Conservation (phyloP, 495 filamentous ascomycete species). For the Daldinia concentrica region DNA sequence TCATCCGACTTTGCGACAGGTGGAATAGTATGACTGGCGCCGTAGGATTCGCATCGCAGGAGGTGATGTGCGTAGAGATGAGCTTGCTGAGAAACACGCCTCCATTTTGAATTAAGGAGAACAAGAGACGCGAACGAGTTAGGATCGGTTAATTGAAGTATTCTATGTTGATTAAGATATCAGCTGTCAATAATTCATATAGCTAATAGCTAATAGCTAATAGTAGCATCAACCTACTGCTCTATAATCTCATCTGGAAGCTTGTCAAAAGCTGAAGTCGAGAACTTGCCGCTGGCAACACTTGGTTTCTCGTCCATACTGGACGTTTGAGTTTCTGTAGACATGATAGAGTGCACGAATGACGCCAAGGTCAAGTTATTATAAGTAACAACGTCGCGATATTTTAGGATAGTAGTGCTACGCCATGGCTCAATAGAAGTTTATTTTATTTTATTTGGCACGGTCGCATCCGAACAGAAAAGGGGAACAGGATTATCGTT, state of each 20-base stretch:
- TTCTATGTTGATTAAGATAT: slow-evolving; percentile 59
- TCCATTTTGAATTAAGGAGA: slow-evolving; percentile 83
- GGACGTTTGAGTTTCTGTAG: slow-evolving; percentile 13
- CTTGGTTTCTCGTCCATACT: slow-evolving; percentile 45
- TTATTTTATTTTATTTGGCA: slow-evolving; percentile 8
- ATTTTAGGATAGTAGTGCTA: slow-evolving; percentile 16
- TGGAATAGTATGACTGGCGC: slow-evolving; percentile 59
- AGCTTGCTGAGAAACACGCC: slow-evolving; percentile 72
- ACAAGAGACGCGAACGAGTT: slow-evolving; percentile 84
- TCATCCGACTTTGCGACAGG: slow-evolving; percentile 58
- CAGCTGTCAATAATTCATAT: slow-evolving; percentile 5
- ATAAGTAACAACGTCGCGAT: slow-evolving; percentile 16
- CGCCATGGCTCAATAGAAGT: slow-evolving; percentile 26
- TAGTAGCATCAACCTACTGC: slow-evolving; percentile 50
- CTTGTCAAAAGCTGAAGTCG: slow-evolving; percentile 51
- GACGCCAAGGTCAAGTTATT: slow-evolving; percentile 9
- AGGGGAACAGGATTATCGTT: slow-evolving; percentile 4
- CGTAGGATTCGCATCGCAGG: slow-evolving; percentile 72
- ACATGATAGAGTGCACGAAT: slow-evolving; percentile 23
- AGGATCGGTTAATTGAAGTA: slow-evolving; percentile 76
- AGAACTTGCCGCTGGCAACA: slow-evolving; percentile 30
- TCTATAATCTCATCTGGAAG: slow-evolving; percentile 62
- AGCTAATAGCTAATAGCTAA: too few species aligned
- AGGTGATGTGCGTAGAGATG: slow-evolving; percentile 82
- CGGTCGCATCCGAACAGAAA: slow-evolving; percentile 10